phyloP scores from a whole-genome alignment of 2,329 filamentous ascomycete species.

The Pseudogymnoascus sp. region DNA sequence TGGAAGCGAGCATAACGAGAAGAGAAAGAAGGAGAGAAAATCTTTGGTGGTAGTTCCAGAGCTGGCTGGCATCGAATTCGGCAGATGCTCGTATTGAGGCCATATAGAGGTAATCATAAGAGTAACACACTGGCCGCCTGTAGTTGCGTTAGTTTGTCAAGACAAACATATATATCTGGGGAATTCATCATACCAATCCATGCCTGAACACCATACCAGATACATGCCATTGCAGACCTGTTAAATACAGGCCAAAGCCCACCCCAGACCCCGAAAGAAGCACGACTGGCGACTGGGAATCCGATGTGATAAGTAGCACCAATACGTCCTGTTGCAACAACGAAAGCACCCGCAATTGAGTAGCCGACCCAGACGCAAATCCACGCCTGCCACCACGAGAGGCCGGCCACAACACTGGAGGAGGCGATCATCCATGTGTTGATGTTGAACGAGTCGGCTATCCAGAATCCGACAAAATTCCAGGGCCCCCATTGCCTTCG shows the following conservation, averaged over 20 bases:
- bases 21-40: slow-evolving; percentile 79
- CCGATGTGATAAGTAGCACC: slow-evolving; percentile 84
- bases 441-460: slow-evolving; percentile 80
- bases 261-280: slow-evolving; percentile 85
- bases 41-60: slow-evolving; percentile 68
- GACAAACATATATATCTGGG: not conserved
- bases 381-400: slow-evolving; percentile 91
- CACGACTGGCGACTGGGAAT: slow-evolving; percentile 72
- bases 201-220: slow-evolving; percentile 81
- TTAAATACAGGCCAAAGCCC: slow-evolving; percentile 85
- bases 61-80: slow-evolving; percentile 56
- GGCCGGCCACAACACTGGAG: slow-evolving; percentile 67
- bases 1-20: slow-evolving; percentile 73
- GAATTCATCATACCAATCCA: slow-evolving; percentile 49
- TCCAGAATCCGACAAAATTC: slow-evolving; percentile 87
- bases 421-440: slow-evolving; percentile 94
- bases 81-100: slow-evolving; percentile 52
- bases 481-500: slow-evolving; percentile 77
- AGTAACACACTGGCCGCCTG: slow-evolving; percentile 72
- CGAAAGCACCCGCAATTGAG: slow-evolving; percentile 65
- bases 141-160: not conserved
- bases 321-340: slow-evolving; percentile 72
- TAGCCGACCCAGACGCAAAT: slow-evolving; percentile 87
- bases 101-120: slow-evolving; percentile 86
- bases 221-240: slow-evolving; percentile 70